phyloP scores from a whole-genome alignment of 495 filamentous ascomycete genomes.

The Xylaria flabelliformis region DNA sequence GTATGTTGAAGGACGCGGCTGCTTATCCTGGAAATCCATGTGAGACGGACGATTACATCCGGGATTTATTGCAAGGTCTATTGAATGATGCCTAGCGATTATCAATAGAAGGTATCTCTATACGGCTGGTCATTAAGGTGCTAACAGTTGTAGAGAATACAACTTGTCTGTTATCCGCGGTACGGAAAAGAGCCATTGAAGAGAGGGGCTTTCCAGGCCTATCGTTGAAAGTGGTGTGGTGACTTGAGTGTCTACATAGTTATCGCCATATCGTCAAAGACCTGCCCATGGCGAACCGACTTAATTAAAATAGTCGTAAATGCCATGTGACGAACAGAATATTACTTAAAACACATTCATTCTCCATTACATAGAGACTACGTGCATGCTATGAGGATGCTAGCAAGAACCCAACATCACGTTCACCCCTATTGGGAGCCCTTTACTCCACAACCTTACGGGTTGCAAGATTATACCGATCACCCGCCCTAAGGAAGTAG shows the following conservation, averaged over 20 bases:
- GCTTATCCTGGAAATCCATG: not conserved
- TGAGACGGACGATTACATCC: not conserved
- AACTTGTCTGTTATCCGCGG: no score
- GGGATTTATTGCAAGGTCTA: not conserved
- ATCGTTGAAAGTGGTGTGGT: not conserved
- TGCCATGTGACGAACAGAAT: not conserved
- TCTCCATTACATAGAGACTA: not conserved
- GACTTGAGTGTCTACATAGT: not conserved
- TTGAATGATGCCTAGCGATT: not conserved
- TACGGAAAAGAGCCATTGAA: not conserved
- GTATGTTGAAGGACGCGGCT: not conserved
- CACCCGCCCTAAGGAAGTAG: slow-evolving; percentile 27
- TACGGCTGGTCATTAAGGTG: no score
- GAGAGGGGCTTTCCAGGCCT: not conserved
- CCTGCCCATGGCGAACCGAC: not conserved
- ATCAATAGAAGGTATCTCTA: not conserved
- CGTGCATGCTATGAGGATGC: not conserved
- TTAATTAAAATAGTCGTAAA: not conserved
- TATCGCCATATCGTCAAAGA: not conserved
- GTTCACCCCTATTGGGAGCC: not conserved
- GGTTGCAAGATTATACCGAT: slow-evolving; percentile 22
- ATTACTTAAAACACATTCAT: not conserved
- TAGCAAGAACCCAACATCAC: not conserved
- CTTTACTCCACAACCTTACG: slow-evolving; percentile 25
- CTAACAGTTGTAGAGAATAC: no score